phyloP scores from a whole-genome alignment of 2,329 filamentous ascomycete genomes.

The Calonectria leucothoes region DNA sequence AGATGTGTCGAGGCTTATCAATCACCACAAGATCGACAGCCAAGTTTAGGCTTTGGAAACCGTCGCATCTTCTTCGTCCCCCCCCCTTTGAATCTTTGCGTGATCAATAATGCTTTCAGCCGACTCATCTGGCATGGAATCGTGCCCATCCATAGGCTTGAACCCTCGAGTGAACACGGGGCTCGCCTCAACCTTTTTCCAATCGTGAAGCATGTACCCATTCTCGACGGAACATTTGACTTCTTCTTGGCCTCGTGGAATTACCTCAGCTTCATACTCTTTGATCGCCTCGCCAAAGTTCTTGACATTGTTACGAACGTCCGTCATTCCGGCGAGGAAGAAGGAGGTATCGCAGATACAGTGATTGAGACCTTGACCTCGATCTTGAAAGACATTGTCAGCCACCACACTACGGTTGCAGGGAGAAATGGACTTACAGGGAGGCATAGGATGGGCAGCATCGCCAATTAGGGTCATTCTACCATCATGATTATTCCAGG shows the following conservation, averaged over 20 bases:
- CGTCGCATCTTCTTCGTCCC: neutral
- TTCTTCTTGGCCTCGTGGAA: constrained; percentile 36
- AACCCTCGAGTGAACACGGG: constrained; percentile 37
- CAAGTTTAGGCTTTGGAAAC: neutral
- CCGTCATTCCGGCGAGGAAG: constrained; percentile 21
- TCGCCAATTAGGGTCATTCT: constrained; percentile 35
- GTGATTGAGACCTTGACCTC: constrained; percentile 37
- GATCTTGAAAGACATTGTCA: constrained; percentile 17
- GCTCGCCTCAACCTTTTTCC: constrained; percentile 34
- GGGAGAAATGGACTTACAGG: constrained; percentile 25
- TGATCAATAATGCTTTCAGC: constrained; percentile 2
- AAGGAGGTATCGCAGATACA: constrained; percentile 34
- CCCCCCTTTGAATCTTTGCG: neutral
- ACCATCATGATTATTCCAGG: constrained; percentile 32
- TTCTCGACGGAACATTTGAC: constrained; percentile 39
- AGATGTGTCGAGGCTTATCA: neutral
- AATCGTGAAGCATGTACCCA: constrained; percentile 37
- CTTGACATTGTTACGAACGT: neutral
- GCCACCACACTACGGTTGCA: neutral
- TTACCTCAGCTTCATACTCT: constrained; percentile 32
- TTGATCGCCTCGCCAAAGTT: constrained; percentile 15
- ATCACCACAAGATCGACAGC: too few relatives aligned
- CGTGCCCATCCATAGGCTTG: constrained; percentile 38
- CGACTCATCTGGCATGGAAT: constrained; percentile 4
- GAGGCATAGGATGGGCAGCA: constrained; percentile 39